Percentiles rank a stretch among this genome's conserved stretches.
Evolutionary conservation across 1,284 basidiomycete genomes (phyloP).

Genomic region (Cutaneotrichosporon mucoides): DNA sequence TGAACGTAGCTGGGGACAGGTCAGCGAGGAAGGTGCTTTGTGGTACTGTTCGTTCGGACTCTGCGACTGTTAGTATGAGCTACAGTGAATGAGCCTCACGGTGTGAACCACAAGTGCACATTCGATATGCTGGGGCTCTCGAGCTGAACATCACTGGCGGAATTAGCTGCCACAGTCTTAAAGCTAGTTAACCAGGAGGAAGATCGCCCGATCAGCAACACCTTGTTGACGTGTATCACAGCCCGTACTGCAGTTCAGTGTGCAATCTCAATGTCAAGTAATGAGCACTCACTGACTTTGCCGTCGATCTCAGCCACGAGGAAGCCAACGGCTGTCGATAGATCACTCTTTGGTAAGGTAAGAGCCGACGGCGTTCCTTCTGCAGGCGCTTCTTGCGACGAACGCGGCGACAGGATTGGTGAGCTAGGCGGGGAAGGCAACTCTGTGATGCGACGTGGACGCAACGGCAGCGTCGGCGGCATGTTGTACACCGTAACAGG

Average conservation of each 20-base stretch:
- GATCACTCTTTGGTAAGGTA: too few species aligned
- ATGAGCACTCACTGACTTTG: neutral
- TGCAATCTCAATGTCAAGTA: too few species aligned
- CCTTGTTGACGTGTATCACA: neutral
- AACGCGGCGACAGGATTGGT: too few species aligned
- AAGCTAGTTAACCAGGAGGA: too few species aligned
- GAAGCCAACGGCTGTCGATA: too few species aligned
- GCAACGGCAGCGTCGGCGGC: too few species aligned
- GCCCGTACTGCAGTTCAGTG: neutral
- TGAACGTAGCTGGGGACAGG: neutral
- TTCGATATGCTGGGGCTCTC: constrained; percentile 9
- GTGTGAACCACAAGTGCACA: constrained; percentile 17
- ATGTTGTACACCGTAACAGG: too few species aligned
- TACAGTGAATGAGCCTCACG: constrained; percentile 5
- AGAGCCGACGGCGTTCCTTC: too few species aligned
- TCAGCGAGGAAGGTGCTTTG: constrained; percentile 16
- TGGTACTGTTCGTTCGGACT: neutral
- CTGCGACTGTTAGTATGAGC: neutral
- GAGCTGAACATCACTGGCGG: neutral
- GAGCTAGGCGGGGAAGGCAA: too few species aligned
- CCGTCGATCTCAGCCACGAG: neutral
- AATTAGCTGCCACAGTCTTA: neutral
- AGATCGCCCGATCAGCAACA: neutral
- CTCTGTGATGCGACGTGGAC: too few species aligned
- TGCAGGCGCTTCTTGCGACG: too few species aligned